Conservation (phyloP, 371 early-diverging fungal genomes). For the Mortierella sp. region DNA sequence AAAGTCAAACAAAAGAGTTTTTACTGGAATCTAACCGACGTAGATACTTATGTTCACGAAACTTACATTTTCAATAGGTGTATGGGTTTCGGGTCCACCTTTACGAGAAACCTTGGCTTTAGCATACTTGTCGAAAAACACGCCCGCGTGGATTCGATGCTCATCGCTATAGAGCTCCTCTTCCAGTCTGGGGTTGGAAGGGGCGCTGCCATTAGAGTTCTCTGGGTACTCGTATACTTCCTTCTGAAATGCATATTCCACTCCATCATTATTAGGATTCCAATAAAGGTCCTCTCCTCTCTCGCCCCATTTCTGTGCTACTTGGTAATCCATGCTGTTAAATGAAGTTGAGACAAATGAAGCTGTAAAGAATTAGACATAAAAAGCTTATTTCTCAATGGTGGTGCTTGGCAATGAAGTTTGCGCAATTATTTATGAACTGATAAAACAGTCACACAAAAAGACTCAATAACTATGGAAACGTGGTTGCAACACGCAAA, state of each 20-base stretch:
- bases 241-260: slow-evolving; percentile 33
- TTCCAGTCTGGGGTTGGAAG: slow-evolving; percentile 21
- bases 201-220: slow-evolving; percentile 28
- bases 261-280: slow-evolving; percentile 7
- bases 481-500: too few species aligned
- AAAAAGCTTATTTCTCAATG: background rate
- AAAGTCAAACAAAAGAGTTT: background rate
- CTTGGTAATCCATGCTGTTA: slow-evolving; percentile 6
- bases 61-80: slow-evolving; percentile 21
- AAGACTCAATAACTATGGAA: too few species aligned
- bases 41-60: background rate
- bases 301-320: slow-evolving; percentile 11
- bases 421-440: background rate
- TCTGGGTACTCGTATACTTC: slow-evolving; percentile 38
- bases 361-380: background rate
- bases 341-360: background rate
- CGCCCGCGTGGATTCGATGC: slow-evolving; percentile 18
- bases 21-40: too few species aligned
- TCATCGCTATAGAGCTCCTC: slow-evolving; percentile 24
- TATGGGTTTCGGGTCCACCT: slow-evolving; percentile 28
- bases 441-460: too few species aligned
- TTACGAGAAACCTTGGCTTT: slow-evolving; percentile 24
- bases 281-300: background rate
- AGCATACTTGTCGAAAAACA: slow-evolving; percentile 17
- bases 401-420: background rate